A percentile compares a stretch with the other conserved stretches of the same genome.
phyloP scores from a whole-genome alignment of 306 rosid genomes.

The Morella rubra region DNA sequence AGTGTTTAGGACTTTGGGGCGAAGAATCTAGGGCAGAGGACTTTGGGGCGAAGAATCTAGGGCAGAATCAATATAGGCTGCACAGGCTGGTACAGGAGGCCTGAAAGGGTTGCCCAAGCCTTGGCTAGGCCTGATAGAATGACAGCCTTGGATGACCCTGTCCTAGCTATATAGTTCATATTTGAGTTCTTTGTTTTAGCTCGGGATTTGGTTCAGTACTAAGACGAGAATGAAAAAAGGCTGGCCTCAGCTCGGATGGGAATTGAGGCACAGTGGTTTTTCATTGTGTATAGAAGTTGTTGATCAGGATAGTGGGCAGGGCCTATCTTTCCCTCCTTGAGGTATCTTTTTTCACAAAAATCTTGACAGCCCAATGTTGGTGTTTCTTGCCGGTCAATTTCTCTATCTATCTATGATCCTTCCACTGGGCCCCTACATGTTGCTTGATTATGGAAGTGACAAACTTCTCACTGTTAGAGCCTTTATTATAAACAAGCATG shows the following conservation, averaged over 20 bases:
- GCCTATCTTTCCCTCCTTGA: constrained; percentile 2
- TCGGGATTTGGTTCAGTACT: neutral
- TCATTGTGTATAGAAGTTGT: constrained; percentile 5
- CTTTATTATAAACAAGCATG: neutral
- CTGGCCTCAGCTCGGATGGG: constrained; percentile 11
- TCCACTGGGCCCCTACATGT: neutral
- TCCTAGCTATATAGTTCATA: neutral
- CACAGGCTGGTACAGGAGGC: neutral
- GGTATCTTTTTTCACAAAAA: neutral
- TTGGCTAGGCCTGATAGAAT: neutral
- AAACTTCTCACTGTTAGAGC: too few species aligned
- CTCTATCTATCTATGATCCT: neutral
- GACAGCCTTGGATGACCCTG: constrained; percentile 2
- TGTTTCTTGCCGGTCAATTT: neutral
- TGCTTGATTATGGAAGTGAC: neutral
- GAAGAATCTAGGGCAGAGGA: too few species aligned
- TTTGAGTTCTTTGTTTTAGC: neutral
- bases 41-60: too few species aligned
- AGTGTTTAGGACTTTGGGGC: neutral
- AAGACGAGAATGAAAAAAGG: constrained; percentile 13
- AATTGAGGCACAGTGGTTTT: neutral
- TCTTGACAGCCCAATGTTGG: constrained; percentile 5
- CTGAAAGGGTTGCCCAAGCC: neutral
- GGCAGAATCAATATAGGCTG: neutral
- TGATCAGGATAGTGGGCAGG: constrained; percentile 3